phyloP scores from a whole-genome alignment of 2,329 filamentous ascomycete species.

The Ophiostoma novo-ulmi region DNA sequence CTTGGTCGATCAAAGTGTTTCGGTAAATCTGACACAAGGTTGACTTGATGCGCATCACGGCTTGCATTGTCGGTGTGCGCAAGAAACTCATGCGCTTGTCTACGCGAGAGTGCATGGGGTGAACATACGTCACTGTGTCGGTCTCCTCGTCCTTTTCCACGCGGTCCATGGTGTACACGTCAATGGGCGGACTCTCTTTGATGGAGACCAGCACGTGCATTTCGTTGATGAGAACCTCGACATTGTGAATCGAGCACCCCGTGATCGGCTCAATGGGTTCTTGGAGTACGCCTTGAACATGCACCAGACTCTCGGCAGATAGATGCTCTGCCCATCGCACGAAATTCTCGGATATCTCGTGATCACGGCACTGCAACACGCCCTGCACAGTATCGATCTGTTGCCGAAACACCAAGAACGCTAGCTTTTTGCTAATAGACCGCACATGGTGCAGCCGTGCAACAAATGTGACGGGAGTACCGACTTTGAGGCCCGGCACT shows the following conservation, averaged over 20 bases:
- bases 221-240: constrained; percentile 65
- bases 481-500: constrained; percentile 35
- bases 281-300: constrained; percentile 69
- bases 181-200: constrained; percentile 46
- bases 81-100: constrained; percentile 77
- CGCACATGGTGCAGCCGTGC: constrained; percentile 74
- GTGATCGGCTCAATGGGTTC: constrained; percentile 68
- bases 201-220: constrained; percentile 50
- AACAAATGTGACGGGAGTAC: constrained; percentile 60
- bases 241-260: constrained; percentile 67
- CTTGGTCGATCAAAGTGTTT: constrained; percentile 63
- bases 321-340: constrained; percentile 84
- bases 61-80: constrained; percentile 78
- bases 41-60: constrained; percentile 81
- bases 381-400: constrained; percentile 80
- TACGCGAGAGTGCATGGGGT: constrained; percentile 62
- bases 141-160: constrained; percentile 36
- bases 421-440: constrained; percentile 73
- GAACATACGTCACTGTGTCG: constrained; percentile 52
- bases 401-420: constrained; percentile 82
- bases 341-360: constrained; percentile 65
- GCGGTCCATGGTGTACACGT: constrained; percentile 46
- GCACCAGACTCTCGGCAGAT: constrained; percentile 70
- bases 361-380: constrained; percentile 55
- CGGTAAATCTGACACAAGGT: constrained; percentile 77